Evolutionary conservation across 352 stramenopile species (phyloP), one percentile per base, ranked within the genome.

Genomic region (Phytopythium ostracodes): DNA sequence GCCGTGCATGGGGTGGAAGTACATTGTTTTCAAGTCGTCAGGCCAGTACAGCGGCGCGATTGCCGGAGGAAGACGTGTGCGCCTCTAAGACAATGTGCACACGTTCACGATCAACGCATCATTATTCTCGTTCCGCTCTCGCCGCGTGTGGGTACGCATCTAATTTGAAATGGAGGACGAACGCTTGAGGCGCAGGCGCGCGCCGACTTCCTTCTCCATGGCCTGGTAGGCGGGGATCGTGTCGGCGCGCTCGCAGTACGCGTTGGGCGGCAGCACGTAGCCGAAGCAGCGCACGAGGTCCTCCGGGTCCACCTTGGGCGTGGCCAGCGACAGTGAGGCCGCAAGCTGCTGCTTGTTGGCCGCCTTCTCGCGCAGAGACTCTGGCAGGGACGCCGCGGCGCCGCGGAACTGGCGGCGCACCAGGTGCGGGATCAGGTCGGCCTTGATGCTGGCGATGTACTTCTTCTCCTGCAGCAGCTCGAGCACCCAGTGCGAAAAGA

Each of bases 361-460:
- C 8, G 84, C 77, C 46, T 84, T 90, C 1, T 76, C 74, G 22
- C 81, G 71, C 44, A 94, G 70, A 33, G 59, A 77, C 59, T 86
- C 70, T 7, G 81, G 77, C 14, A 91, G 59, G 33, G 50, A 56
- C 9, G 74, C 81, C n/a, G 74, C 62, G 17, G 68, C 63, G 38
- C 84, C 85, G 27, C 85, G 81, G 62, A 94, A 94, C 65, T 94
- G 85, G 27, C 81, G 81, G 33, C 80, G 77, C 51, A 94, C 76
- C 29, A 94, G 68, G 49, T 91, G 82, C 42, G 85, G 85, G 29
- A 94, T 78, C 4, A 94, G 63, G 46, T 94, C 85, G 42, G 80
- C 76, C 66, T 94, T 92, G 67, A 94, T 91, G 63, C 81, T 94
- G 27, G 76, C 75, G 59, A 94, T 90, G 71, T 90, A 84, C 68